These are phyloP conservation scores for Kodamaea plutei DNA, from an alignment of 1,139 yeast species.

Conservation along the genomic window DNA sequence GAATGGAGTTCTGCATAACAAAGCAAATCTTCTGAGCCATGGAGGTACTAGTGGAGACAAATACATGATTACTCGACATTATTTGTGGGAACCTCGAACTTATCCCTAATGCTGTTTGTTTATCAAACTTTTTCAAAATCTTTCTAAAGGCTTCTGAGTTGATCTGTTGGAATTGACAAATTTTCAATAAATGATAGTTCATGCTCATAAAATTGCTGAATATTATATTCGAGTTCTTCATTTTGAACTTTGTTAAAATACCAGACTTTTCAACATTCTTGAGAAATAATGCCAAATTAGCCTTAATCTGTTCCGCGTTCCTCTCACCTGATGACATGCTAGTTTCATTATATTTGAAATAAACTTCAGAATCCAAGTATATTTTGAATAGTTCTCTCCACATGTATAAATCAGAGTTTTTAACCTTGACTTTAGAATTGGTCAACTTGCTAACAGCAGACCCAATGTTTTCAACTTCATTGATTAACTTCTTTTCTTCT, in stretches of 20 bases:
- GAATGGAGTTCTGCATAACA: conserved; percentile 50
- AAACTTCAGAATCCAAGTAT: conserved; percentile 65
- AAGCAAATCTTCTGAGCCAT: conserved; percentile 53
- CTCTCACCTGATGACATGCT: conserved; percentile 37
- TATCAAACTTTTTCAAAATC: conserved; percentile 71
- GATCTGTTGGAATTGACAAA: conserved; percentile 57
- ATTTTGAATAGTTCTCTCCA: conserved; percentile 69
- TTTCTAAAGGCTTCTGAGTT: conserved; percentile 63
- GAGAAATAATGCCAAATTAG: conserved; percentile 40
- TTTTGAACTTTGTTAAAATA: conserved; percentile 42
- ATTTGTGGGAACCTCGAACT: conserved; percentile 44
- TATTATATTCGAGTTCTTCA: conserved; percentile 43
- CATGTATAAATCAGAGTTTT: conserved; percentile 54
- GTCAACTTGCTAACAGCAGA: conserved; percentile 34
- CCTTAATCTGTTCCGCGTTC: conserved; percentile 34
- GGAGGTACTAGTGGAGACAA: conserved; percentile 40
- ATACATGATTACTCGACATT: conserved; percentile 43
- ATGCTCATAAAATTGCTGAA: conserved; percentile 49
- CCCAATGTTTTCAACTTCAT: conserved; percentile 43
- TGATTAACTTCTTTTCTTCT: conserved; percentile 44
- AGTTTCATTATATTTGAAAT: conserved; percentile 53
- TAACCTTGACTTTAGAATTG: conserved; percentile 30
- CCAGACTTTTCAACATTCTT: conserved; percentile 39
- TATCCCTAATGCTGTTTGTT: conserved; percentile 58
- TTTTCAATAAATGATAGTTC: conserved; percentile 53